phyloP scores from a whole-genome alignment of 2,329 filamentous ascomycete species.

The Colletotrichum noveboracense region DNA sequence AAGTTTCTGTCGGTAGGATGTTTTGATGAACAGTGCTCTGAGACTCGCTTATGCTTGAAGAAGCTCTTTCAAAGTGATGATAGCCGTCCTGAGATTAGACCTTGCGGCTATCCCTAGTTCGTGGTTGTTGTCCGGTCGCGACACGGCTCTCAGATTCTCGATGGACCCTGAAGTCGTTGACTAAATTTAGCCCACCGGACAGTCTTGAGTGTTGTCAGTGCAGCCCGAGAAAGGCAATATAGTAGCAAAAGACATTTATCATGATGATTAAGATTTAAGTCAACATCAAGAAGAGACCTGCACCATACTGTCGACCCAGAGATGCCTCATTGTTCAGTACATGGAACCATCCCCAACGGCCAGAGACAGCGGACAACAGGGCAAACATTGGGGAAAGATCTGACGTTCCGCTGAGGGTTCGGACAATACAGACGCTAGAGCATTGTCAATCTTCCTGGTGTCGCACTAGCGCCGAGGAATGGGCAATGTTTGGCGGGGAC shows the following conservation, averaged over 20 bases:
- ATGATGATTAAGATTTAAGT: neutral
- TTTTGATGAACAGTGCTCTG: neutral
- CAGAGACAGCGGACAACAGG: neutral
- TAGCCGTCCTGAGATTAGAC: neutral
- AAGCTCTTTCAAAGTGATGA: neutral
- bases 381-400: neutral
- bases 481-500: neutral
- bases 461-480: neutral
- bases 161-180: neutral
- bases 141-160: neutral
- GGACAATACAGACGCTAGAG: constrained; percentile 7
- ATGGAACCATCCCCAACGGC: neutral
- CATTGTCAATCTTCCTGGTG: neutral
- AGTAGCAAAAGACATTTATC: neutral
- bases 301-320: neutral
- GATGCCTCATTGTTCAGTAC: neutral
- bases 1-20: neutral
- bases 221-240: neutral
- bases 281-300: neutral
- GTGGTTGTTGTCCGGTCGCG: neutral
- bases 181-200: neutral
- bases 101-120: neutral
- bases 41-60: neutral
- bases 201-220: neutral
- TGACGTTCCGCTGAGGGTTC: neutral